Conservation (phyloP, 257 asterid genomes). For the Parsonsia alboflavescens region DNA sequence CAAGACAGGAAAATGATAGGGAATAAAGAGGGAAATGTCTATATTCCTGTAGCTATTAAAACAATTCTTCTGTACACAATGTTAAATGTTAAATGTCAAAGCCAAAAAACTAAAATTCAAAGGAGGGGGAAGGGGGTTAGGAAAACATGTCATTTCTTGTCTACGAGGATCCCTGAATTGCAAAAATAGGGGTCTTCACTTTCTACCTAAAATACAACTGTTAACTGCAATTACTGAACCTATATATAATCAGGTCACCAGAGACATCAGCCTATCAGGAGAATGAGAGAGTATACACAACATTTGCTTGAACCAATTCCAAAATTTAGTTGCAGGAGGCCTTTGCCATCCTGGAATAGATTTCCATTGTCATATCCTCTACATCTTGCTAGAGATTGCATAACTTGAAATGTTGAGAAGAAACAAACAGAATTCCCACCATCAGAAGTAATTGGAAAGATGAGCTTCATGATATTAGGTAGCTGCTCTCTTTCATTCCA, state of each 20-base stretch:
- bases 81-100: conserved; percentile 15
- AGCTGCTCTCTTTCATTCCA: conserved; percentile 7
- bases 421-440: conserved; percentile 8
- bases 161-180: conserved; percentile 44
- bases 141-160: conserved; percentile 46
- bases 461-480: conserved; percentile 8
- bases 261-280: conserved; percentile 35
- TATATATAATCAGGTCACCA: conserved; percentile 36
- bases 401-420: conserved; percentile 8
- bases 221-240: conserved; percentile 38
- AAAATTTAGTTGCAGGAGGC: conserved; percentile 26
- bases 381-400: conserved; percentile 8
- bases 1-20: conserved; percentile 3
- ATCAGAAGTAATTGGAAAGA: not conserved
- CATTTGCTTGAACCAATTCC: conserved; percentile 34
- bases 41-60: conserved; percentile 44
- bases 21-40: conserved; percentile 18
- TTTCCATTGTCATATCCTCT: conserved; percentile 8
- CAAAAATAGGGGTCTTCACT: conserved; percentile 46
- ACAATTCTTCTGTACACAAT: conserved; percentile 65
- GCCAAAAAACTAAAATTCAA: not conserved
- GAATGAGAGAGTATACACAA: conserved; percentile 29
- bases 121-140: conserved; percentile 14
- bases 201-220: conserved; percentile 62
- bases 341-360: conserved; percentile 31